phyloP scores from a whole-genome alignment of 1,284 basidiomycete species.

The Singerocomus inundabilis region DNA sequence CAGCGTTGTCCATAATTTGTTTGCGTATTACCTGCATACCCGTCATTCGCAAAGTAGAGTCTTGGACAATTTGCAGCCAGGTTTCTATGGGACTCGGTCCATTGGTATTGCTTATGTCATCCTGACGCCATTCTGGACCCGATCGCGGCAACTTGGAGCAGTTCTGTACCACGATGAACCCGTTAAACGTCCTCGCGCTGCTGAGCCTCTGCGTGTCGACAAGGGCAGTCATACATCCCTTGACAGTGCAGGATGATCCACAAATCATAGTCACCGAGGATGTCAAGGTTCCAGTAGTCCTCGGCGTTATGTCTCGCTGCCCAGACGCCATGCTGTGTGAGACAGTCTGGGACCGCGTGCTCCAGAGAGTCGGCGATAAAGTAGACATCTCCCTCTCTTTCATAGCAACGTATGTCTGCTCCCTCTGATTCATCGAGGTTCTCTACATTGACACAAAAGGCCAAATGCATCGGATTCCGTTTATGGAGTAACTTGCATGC shows the following conservation, averaged over 20 bases:
- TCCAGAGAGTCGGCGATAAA: conserved; percentile 61
- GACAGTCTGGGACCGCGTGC: conserved; percentile 70
- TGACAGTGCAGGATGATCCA: conserved; percentile 30
- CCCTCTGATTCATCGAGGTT: conserved; percentile 2
- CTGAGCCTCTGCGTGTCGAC: conserved; percentile 16
- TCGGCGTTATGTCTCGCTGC: conserved; percentile 79
- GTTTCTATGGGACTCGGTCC: not conserved
- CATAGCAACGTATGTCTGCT: conserved; percentile 57
- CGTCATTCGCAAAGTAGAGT: conserved; percentile 8
- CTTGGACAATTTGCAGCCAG: conserved; percentile 4
- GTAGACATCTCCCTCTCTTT: conserved; percentile 71
- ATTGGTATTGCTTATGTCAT: conserved; percentile 24
- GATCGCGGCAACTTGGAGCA: conserved; percentile 1
- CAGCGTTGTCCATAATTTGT: conserved; percentile 12
- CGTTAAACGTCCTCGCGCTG: conserved; percentile 25
- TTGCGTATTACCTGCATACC: conserved; percentile 16
- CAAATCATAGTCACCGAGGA: conserved; percentile 25
- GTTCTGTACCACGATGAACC: conserved; percentile 24
- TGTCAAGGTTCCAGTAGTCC: conserved; percentile 53
- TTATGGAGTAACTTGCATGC: conserved; percentile 76
- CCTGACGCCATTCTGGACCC: conserved; percentile 22
- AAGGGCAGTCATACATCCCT: conserved; percentile 17
- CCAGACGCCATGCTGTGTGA: conserved; percentile 81
- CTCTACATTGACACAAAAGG: conserved; percentile 39
- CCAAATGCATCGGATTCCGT: conserved; percentile 59